Evolutionary conservation across 176 grass and related monocot species (phyloP), one percentile per base, ranked within the genome.

Genomic region (Sorghum bicolor): DNA sequence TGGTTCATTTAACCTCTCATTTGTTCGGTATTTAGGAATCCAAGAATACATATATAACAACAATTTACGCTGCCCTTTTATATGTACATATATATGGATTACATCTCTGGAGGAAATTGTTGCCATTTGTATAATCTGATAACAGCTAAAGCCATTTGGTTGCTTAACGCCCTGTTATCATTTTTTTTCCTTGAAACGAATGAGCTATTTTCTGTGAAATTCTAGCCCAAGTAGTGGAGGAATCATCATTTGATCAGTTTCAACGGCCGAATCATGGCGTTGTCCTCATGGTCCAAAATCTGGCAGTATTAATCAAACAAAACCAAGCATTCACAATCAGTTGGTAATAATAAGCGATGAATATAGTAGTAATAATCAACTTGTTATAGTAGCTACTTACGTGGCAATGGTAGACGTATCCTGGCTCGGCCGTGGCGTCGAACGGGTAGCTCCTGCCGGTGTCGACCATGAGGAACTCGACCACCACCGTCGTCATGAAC

Each of bases 351-450:
- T 39, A 13, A 67, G 11, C 10, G 3, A 45, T 8, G 9, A 4
- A 29, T 0, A 14, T 7, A 30, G 32, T n/a, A 20, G 34, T 15
- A 16, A 12, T 32, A 50, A 17, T 19, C 34, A 36, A 36, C 34
- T 36, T 36, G 34, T 36, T 36, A 36, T 4, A 36, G 4, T 3
- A 13, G 4, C 57, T 25, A 4, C 38, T 30, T 64, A 94, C 92
- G 41, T 94, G 92, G 64, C 94, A 96, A 15, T 96, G 94, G 75
- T 96, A 96, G 84, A 91, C 91, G 52, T 93, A 96, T 83, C 94
- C 91, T 1, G 94, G 94, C 50, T 91, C 84, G 6, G 86, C 86
- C 62, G 94, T 96, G 20, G 88, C 84, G 65, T 96, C 94, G 68
- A 93, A 96, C 3, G 94, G 94, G 74, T 93, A 96, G 4, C 63